A percentile compares a stretch with the other conserved stretches of the same genome.
Conservation (phyloP, 768 basidiomycete genomes). For the Psilocybe azurescens region DNA sequence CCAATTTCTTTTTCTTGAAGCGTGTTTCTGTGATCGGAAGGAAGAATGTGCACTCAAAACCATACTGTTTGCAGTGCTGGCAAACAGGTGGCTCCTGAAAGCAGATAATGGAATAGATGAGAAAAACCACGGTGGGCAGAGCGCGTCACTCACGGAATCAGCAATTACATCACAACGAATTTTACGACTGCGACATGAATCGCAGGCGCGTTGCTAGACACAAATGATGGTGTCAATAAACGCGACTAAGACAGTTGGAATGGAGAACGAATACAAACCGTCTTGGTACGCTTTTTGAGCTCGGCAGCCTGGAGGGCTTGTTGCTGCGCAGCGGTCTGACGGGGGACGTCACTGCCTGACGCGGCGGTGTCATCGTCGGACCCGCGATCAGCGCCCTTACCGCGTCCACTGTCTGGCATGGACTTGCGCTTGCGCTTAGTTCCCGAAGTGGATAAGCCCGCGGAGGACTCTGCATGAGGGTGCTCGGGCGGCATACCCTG, state of each 20-base stretch:
- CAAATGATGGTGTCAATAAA: constrained; percentile 8
- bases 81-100: constrained; percentile 74
- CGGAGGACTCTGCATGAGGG: constrained; percentile 35
- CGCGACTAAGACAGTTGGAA: background rate
- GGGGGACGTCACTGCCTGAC: constrained; percentile 52
- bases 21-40: constrained; percentile 98
- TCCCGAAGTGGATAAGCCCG: constrained; percentile 30
- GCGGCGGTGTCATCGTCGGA: constrained; percentile 61
- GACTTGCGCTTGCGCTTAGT: constrained; percentile 72
- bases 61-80: constrained; percentile 94
- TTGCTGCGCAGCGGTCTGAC: constrained; percentile 33
- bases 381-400: constrained; percentile 50
- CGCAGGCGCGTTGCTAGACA: constrained; percentile 76
- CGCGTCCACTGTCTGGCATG: constrained; percentile 34
- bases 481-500: constrained; percentile 35
- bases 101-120: constrained; percentile 8
- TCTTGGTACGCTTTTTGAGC: constrained; percentile 89
- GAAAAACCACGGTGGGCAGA: background rate
- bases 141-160: constrained; percentile 48
- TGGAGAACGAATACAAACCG: constrained; percentile 45
- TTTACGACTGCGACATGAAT: constrained; percentile 89
- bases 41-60: constrained; percentile 96
- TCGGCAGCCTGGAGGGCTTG: constrained; percentile 47
- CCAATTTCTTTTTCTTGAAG: constrained; percentile 94
- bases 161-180: constrained; percentile 92